Evolutionary conservation across 306 rosid species (phyloP).

Genomic region (Inga leiocalycina): DNA sequence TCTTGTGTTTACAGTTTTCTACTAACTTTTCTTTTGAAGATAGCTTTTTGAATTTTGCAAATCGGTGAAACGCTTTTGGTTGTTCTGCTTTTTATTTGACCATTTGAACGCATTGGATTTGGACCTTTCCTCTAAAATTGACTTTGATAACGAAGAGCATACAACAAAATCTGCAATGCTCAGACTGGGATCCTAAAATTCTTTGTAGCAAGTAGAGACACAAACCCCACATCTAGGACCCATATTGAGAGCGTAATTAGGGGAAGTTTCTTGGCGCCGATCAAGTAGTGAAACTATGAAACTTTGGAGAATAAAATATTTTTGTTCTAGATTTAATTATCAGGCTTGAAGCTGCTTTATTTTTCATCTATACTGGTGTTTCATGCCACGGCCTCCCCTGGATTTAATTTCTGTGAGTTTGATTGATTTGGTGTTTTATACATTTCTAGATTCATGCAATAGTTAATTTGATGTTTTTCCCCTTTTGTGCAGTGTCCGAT

Average conservation of each 20-base stretch:
- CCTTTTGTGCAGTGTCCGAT: slow-evolving; percentile 53
- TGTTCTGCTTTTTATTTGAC: background rate
- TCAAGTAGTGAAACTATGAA: background rate
- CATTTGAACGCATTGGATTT: background rate
- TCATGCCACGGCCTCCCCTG: background rate
- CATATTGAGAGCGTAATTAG: background rate
- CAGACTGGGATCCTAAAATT: background rate
- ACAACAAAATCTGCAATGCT: background rate
- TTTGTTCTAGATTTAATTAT: background rate
- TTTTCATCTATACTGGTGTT: background rate
- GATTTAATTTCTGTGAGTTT: background rate
- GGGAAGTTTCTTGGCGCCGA: background rate
- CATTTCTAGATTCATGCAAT: background rate
- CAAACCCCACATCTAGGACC: background rate
- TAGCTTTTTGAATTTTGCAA: too few species aligned
- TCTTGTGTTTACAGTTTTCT: too few species aligned
- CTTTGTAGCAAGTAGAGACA: background rate
- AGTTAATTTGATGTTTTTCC: background rate
- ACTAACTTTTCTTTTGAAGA: too few species aligned
- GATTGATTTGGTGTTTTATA: background rate
- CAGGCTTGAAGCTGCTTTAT: background rate
- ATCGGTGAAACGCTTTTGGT: too few species aligned
- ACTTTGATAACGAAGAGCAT: background rate
- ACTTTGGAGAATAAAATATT: background rate
- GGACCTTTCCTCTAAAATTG: background rate